Conservation (phyloP, 192 early-diverging fungal species). For the Coemansia guatemalensis region DNA sequence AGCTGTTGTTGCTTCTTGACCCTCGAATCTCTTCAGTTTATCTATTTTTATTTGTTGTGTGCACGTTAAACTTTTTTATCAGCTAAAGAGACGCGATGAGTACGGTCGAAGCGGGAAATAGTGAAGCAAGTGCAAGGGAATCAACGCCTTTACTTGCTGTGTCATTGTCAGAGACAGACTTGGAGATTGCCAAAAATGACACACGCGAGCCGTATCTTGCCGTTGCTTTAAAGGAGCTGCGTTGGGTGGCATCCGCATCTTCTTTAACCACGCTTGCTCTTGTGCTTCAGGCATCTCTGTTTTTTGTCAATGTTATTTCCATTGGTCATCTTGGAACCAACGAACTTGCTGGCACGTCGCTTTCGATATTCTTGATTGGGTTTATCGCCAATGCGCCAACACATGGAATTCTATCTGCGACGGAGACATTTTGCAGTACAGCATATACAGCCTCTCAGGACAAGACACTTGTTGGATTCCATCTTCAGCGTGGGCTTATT, state of each 20-base stretch:
- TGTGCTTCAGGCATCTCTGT: slow-evolving; percentile 1
- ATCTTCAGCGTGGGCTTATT: slow-evolving; percentile 11
- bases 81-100: not conserved
- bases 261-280: slow-evolving; percentile 14
- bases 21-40: not conserved
- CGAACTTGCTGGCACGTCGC: slow-evolving; percentile 11
- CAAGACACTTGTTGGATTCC: slow-evolving; percentile 15
- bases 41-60: not conserved
- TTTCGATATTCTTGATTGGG: slow-evolving; percentile 4
- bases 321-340: slow-evolving; percentile 7
- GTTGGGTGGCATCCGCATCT: slow-evolving; percentile 33
- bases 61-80: not conserved
- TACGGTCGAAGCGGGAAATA: not conserved
- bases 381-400: slow-evolving; percentile 1
- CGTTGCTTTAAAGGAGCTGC: slow-evolving; percentile 17
- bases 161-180: slow-evolving; percentile 15
- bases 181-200: slow-evolving; percentile 26
- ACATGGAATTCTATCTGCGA: slow-evolving; percentile 11
- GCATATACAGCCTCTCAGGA: slow-evolving; percentile 13
- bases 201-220: slow-evolving; percentile 18
- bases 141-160: slow-evolving; percentile 26
- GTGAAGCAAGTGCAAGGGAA: not conserved
- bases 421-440: slow-evolving; percentile 1
- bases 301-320: not conserved
- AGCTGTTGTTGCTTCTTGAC: not conserved